Base-by-base conservation (phyloP, 805 yeast species). In the Saccharomycopsis fibuligera region DNA sequence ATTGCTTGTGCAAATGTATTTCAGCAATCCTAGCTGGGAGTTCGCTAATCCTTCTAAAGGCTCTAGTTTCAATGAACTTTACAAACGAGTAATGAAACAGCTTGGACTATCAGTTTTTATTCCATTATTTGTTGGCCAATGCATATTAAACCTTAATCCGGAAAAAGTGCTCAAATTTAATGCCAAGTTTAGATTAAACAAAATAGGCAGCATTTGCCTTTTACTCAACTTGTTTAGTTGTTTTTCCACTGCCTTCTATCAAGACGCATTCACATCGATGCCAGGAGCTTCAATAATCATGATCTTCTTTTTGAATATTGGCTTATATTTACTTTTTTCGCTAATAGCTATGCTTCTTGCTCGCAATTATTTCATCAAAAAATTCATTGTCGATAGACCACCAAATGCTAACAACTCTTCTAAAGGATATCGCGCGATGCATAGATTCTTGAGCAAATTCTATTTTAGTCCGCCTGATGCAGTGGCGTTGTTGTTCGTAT, bases 61-160 rank as follows among this genome's bases (percentile, higher is more conserved):
- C 2, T 59, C 70, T 14, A 65, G 78, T 4, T 75, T 86, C 39
- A 67, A 69, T 19, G 66, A 68, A 12, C 74, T 89, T 43, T 89
- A 89, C 63, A 70, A 73, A 24, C 69, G 79, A 50, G 96, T 87
- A 44, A 85, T 89, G 91, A 83, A 86, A 62, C 96, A 89, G 63
- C 71, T 89, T 48, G 96, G 96, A 0, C 70, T 85, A 17, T 76
- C 88, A 4, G 88, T 88, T 3, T 87, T 89, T 62, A 78, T 88
- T 8, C 96, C 96, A 0, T 63, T 87, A 19, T 81, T 85, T 61
- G 89, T 88, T n/a, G 96, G 96, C 0, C 96, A 89, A 64, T 79
- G 83, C 10, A 58, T 84, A 16, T 95, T 86, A 61, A 81, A 84
- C 59, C 29, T 84, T 2, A 74, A 77, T 50, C 89, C 93, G 0